Evolutionary conservation across 2,329 filamentous ascomycete genomes (phyloP), one percentile per base, ranked within the genome.

Genomic region (Fusarium mexicanum): DNA sequence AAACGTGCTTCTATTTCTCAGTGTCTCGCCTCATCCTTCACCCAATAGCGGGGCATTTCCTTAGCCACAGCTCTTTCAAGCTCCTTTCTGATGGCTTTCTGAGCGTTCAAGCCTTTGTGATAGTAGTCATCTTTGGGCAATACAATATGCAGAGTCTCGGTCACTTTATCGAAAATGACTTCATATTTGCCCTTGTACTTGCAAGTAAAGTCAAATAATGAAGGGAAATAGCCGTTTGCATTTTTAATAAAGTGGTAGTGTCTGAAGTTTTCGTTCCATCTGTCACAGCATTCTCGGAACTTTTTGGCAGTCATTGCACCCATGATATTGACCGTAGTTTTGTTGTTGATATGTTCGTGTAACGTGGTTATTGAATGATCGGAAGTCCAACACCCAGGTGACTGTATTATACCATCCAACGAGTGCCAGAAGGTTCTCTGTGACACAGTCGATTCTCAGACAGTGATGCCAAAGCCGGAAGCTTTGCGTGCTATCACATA

Each of bases 321-420:
- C 29, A 50, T 50, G 29, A 14, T 31, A 3, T 13, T 31, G 14
- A 3, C 29, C 12, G 29, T 17, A 2, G 14, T 6, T 48, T 50
- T 14, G 26, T 4, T 17, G 20, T n/a, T 5, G 20, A 8, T 31
- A 0, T n/a, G 29, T 9, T 31, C 3, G 10, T n/a, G 1, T 50
- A 0, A 17, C 7, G 8, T 9, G 3, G 5, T n/a, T 17, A 5
- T 31, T 4, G 7, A 17, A 17, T 50, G 14, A n/a, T 2, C 10
- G 5, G 20, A 31, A 4, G 4, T 31, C 0, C 2, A 13, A n/a
- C 5, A 3, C 2, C 7, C 3, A 50, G 14, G 3, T 9, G 2
- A 17, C 10, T 31, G 5, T 50, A 5, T 31, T 50, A 50, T 50
- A 48, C 14, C 14, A n/a, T 5, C 7, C 4, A 50, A 12, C 0